Conservation (phyloP, 2,329 filamentous ascomycete species). For the Fusarium heterosporum region DNA sequence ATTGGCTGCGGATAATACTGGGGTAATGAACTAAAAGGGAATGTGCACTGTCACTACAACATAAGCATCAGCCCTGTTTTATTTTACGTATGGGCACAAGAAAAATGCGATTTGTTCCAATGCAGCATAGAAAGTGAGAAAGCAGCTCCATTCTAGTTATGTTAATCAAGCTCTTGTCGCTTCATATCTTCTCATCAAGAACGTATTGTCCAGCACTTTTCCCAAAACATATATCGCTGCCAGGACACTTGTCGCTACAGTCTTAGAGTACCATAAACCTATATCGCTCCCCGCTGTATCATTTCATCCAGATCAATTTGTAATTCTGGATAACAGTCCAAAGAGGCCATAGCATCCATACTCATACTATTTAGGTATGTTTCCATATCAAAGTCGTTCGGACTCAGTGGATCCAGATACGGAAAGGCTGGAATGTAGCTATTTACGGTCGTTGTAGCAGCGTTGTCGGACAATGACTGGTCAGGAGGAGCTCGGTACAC, state of each 20-base stretch:
- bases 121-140: too few species aligned
- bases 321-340: conserved; percentile 11
- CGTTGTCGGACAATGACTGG: not conserved
- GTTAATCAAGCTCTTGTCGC: too few species aligned
- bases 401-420: conserved; percentile 3
- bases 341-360: conserved; percentile 7
- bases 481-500: not conserved
- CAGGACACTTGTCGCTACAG: too few species aligned
- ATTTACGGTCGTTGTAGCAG: not conserved
- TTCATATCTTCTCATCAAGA: too few species aligned
- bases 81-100: too few species aligned
- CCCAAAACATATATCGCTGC: too few species aligned
- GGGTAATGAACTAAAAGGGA: too few species aligned
- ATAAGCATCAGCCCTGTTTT: too few species aligned
- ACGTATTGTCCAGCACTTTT: too few species aligned
- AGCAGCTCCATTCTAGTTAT: too few species aligned
- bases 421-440: conserved; percentile 13
- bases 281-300: not conserved
- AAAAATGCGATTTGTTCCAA: too few species aligned
- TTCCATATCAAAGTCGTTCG: conserved; percentile 10
- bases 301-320: conserved; percentile 16
- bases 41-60: not conserved
- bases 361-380: conserved; percentile 8
- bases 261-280: not conserved
- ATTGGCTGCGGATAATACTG: conserved; percentile 6